Conservation (phyloP, 257 asterid species). For the Gynochthodes officinalis region DNA sequence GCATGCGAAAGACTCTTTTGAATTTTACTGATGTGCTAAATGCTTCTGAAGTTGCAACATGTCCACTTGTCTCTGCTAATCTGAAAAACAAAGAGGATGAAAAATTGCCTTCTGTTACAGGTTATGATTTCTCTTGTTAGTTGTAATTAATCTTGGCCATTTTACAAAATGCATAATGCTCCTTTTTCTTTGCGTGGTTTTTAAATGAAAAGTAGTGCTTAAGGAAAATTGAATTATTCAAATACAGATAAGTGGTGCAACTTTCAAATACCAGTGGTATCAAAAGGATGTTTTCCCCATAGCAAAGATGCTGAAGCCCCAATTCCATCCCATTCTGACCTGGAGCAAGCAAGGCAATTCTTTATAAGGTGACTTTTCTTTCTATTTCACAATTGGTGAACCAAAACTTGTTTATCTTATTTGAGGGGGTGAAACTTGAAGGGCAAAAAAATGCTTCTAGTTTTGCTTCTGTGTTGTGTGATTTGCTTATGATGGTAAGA, state of each 20-base stretch:
- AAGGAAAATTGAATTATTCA: conserved; percentile 9
- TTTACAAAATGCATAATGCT: neutral
- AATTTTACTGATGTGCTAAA: conserved; percentile 16
- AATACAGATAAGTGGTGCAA: conserved; percentile 26
- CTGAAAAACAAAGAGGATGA: conserved; percentile 23
- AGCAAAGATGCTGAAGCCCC: conserved; percentile 25
- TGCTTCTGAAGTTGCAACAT: conserved; percentile 25
- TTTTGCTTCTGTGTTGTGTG: neutral
- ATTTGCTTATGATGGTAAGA: neutral
- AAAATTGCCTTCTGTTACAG: conserved; percentile 27
- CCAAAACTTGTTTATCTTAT: neutral
- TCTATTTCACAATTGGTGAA: neutral
- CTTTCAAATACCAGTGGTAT: conserved; percentile 19
- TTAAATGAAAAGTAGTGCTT: conserved; percentile 8
- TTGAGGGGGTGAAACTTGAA: neutral
- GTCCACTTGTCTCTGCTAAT: conserved; percentile 25
- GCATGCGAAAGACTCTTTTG: conserved; percentile 15
- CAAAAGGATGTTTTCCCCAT: conserved; percentile 30
- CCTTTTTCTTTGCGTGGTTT: conserved; percentile 7
- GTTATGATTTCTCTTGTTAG: conserved; percentile 25
- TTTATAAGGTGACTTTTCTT: conserved; percentile 16
- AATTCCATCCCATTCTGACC: conserved; percentile 17
- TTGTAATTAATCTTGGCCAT: neutral
- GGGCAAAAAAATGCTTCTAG: too few relatives aligned
- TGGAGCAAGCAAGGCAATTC: conserved; percentile 23